These are phyloP conservation scores for Neoscytalidium dimidiatum DNA, from an alignment of 2,329 filamentous ascomycete species.

Conservation along the genomic window DNA sequence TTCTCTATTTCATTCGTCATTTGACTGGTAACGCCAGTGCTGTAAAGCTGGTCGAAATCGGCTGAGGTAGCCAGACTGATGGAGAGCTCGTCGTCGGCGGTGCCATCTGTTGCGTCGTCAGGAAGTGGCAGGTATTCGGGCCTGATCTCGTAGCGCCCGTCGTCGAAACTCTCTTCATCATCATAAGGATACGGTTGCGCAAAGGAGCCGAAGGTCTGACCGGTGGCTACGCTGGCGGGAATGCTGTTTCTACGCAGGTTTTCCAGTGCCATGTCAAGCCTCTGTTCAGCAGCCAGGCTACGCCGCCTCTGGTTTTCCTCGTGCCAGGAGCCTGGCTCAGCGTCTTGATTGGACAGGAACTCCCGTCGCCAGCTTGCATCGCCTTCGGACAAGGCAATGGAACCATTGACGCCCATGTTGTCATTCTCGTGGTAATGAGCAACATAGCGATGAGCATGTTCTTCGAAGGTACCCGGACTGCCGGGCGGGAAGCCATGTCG, in stretches of 20 bases:
- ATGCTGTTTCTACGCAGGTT: not conserved
- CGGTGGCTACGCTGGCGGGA: not conserved
- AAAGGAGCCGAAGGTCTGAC: conserved; percentile 10
- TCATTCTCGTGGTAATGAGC: not conserved
- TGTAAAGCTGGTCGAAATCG: conserved; percentile 3
- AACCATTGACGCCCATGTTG: not conserved
- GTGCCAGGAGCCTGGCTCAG: not conserved
- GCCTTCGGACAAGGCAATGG: conserved; percentile 1
- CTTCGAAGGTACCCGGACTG: not conserved
- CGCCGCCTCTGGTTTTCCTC: conserved; percentile 1
- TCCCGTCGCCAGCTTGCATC: conserved; percentile 8
- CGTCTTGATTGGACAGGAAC: not conserved
- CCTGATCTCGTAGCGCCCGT: not conserved
- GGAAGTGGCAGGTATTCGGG: conserved; percentile 13
- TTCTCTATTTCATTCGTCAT: not conserved
- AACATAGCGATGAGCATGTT: not conserved
- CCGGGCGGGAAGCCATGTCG: not conserved
- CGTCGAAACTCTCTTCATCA: not conserved
- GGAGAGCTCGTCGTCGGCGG: conserved; percentile 15
- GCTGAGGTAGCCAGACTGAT: not conserved
- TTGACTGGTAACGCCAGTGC: not conserved
- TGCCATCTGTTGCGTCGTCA: conserved; percentile 7
- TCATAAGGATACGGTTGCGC: not conserved
- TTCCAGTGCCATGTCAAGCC: conserved; percentile 6
- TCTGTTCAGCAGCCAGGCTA: conserved; percentile 1